Evolutionary conservation across 2,329 filamentous ascomycete genomes (phyloP).

Genomic region (Cladophialophora immunda): DNA sequence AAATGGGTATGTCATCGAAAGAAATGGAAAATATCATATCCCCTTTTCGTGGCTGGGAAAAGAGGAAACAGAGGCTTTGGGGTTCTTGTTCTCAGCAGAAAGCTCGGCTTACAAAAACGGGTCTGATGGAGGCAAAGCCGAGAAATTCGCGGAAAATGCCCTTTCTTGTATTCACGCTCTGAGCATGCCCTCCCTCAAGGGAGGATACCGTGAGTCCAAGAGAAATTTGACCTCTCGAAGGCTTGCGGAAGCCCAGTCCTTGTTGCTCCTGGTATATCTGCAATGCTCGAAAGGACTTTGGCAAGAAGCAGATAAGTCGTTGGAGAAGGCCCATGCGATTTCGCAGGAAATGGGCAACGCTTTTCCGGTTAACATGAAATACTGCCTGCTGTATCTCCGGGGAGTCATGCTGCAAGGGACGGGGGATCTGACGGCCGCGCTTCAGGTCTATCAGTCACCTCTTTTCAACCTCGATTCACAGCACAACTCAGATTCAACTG

Average conservation of each 20-base stretch:
- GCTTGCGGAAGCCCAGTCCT: conserved; percentile 72
- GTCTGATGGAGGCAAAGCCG: conserved; percentile 61
- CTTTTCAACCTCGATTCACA: conserved; percentile 63
- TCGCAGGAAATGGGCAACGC: conserved; percentile 54
- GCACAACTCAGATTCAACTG: conserved; percentile 10
- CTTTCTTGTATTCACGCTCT: conserved; percentile 44
- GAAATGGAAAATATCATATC: conserved; percentile 56
- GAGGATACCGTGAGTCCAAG: conserved; percentile 33
- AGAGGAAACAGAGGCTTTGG: conserved; percentile 67
- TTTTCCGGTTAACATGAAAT: conserved; percentile 53
- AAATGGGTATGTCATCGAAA: conserved; percentile 53
- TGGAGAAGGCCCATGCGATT: conserved; percentile 63
- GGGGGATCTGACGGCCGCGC: conserved; percentile 74
- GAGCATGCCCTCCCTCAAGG: conserved; percentile 47
- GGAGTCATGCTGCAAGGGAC: conserved; percentile 80
- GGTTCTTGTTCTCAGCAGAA: conserved; percentile 66
- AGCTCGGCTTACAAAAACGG: conserved; percentile 65
- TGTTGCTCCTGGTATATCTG: conserved; percentile 75
- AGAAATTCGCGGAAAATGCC: conserved; percentile 67
- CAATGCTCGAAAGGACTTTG: conserved; percentile 76
- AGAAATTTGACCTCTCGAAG: conserved; percentile 63
- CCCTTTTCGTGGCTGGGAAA: conserved; percentile 68
- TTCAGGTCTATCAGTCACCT: conserved; percentile 70
- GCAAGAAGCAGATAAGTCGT: conserved; percentile 66
- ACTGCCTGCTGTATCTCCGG: conserved; percentile 74